Base-by-base conservation (phyloP, 768 basidiomycete species). In the Xerocomus brunneocitrinus region DNA sequence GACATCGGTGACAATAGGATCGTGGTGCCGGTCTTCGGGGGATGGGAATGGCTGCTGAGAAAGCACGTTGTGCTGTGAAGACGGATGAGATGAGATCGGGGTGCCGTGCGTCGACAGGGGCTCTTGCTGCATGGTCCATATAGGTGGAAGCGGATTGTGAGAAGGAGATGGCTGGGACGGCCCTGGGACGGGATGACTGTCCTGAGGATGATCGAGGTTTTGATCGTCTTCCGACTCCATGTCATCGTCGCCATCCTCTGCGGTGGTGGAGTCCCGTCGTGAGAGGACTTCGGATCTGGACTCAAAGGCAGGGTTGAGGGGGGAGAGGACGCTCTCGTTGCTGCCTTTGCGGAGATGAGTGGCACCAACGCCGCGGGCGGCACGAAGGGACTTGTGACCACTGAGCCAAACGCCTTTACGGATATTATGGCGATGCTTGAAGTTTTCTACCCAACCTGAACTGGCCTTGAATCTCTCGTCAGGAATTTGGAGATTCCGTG, bases 371-470 rank as follows among this genome's bases (percentile, higher is more conserved):
- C 63, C 67, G 47, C 67, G 69, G 41, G 66, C 50, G 19, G 65
- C 62, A 52, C 71, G 70, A 35, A 65, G 59, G 49, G 64, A 64
- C 42, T 68, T 72, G 49, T 73, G 76, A 30, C 66, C 65, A 27
- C 76, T 75, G 19, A 68, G 71, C 79, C 79, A 85, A 19, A 78
- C 71, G 1, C 89, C 89, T 24, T 80, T 79, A 40, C 82, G 79
- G 56, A 95, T 89, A 54, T 82, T 82, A 58, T 87, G 81, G 32
- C 92, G 84, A 61, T 81, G 79, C 73, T 93, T 94, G 76, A 93
- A 95, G 67, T 91, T 91, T 66, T 94, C 91, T 50, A 95, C 79
- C 92, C 92, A 95, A 4, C 91, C 90, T 9, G 87, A 83, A 64
- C 86, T 89, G n/a, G 89, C 91, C 71, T 93, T 94, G 80, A 95